A percentile compares a stretch with the other conserved stretches of the same genome.
These are phyloP conservation scores for Harrya chromipes DNA, from an alignment of 768 basidiomycete genomes.

Conservation along the genomic window DNA sequence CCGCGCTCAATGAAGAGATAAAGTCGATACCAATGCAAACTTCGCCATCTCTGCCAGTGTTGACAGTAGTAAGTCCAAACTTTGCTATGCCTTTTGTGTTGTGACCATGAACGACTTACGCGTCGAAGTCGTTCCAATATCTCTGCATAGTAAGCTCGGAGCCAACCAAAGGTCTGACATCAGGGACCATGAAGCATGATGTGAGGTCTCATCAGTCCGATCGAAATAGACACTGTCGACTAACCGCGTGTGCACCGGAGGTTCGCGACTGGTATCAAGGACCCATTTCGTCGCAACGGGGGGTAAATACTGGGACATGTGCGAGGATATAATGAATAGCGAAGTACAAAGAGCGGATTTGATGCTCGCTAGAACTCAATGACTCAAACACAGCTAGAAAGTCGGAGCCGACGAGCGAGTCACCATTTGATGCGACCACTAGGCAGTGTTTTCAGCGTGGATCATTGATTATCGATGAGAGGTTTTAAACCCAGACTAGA, in stretches of 20 bases:
- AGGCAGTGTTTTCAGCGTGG: no score
- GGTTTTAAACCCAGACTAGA: no score
- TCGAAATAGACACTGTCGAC: background rate
- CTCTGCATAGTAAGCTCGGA: slow-evolving; percentile 16
- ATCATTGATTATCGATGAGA: no score
- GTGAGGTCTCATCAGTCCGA: background rate
- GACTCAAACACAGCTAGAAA: no score
- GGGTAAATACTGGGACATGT: no score
- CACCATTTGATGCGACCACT: no score
- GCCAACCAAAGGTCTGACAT: slow-evolving; percentile 11
- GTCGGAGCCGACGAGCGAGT: no score
- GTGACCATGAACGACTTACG: slow-evolving; percentile 5
- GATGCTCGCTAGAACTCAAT: no score
- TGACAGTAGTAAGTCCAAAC: no score
- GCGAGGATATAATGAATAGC: no score
- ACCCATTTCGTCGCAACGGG: slow-evolving; percentile 4
- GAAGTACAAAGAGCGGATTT: no score
- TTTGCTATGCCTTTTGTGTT: background rate
- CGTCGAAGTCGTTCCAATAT: slow-evolving; percentile 14
- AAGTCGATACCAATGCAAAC: slow-evolving; percentile 19
- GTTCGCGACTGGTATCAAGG: slow-evolving; percentile 6
- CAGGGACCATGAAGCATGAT: background rate
- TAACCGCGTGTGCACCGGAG: slow-evolving; percentile 17
- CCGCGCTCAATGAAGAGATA: slow-evolving; percentile 5
- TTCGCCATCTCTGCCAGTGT: slow-evolving; percentile 19